Percentiles rank a stretch among this genome's conserved stretches.
Evolutionary conservation across 75 land plant genomes (phyloP).

Genomic region (Isoetes taiwanensis): DNA sequence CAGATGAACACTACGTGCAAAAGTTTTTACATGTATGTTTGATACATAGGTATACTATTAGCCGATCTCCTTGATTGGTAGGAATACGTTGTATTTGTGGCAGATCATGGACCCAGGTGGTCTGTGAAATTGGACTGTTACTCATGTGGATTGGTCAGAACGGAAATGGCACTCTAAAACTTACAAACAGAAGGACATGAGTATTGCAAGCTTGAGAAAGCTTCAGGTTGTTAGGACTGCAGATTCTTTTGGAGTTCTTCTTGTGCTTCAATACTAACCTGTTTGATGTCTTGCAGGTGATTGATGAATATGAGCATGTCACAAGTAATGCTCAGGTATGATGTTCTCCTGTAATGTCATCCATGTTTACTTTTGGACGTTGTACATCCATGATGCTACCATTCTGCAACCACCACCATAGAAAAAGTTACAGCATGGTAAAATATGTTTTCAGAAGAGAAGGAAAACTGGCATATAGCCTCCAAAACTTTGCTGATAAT

Average conservation of each 20-base stretch:
- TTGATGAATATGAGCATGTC: constrained; percentile 40
- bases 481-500: too few relatives aligned
- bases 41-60: too few relatives aligned
- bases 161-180: constrained; percentile 95
- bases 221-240: constrained; percentile 33
- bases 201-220: constrained; percentile 29
- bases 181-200: constrained; percentile 45
- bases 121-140: constrained; percentile 91
- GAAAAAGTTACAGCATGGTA: too few relatives aligned
- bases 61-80: too few relatives aligned
- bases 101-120: constrained; percentile 87
- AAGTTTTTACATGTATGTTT: constrained; percentile 72
- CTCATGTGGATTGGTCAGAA: constrained; percentile 99
- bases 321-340: constrained; percentile 72
- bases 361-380: too few relatives aligned
- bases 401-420: too few relatives aligned
- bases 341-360: too few relatives aligned
- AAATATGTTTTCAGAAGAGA: too few relatives aligned
- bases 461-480: too few relatives aligned
- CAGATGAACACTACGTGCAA: constrained; percentile 96
- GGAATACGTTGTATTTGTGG: too few relatives aligned
- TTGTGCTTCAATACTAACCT: not conserved
- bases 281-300: constrained; percentile 33
- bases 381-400: too few relatives aligned
- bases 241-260: too few relatives aligned